Evolutionary conservation across 768 basidiomycete species (phyloP).

Genomic region (Termitomyces sp.): DNA sequence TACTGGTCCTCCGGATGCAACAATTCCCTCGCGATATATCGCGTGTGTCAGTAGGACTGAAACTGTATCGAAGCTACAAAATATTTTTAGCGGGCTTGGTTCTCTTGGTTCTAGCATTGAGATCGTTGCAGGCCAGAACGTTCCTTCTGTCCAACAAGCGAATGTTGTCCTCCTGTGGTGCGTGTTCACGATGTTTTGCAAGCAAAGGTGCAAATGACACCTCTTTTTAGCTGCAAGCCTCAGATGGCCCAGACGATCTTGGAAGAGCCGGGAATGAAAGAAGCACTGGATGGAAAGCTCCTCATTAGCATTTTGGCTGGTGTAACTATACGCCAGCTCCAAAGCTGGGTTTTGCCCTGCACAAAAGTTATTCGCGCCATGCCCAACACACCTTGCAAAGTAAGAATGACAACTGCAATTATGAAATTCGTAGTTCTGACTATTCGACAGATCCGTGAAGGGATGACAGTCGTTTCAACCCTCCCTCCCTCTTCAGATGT

Average conservation of each 20-base stretch:
- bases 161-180: conserved; percentile 91
- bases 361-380: conserved; percentile 91
- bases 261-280: conserved; percentile 64
- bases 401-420: conserved; percentile 25
- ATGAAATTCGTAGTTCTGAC: not conserved
- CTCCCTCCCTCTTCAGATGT: conserved; percentile 46
- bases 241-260: conserved; percentile 78
- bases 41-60: conserved; percentile 83
- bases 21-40: conserved; percentile 73
- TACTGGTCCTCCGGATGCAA: conserved; percentile 51
- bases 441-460: conserved; percentile 81
- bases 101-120: conserved; percentile 62
- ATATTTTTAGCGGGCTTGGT: conserved; percentile 54
- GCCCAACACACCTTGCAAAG: conserved; percentile 98
- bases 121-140: conserved; percentile 64
- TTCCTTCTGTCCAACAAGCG: conserved; percentile 61
- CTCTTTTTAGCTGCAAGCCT: conserved; percentile 77
- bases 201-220: not conserved
- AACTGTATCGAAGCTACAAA: conserved; percentile 60
- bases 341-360: conserved; percentile 64
- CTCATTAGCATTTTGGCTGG: conserved; percentile 98
- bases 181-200: conserved; percentile 16
- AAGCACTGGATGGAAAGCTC: conserved; percentile 84
- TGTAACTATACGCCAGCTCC: conserved; percentile 80
- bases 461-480: conserved; percentile 92